These are phyloP conservation scores for Malassezia sympodialis DNA, from an alignment of 1,284 basidiomycete genomes.

Conservation along the genomic window DNA sequence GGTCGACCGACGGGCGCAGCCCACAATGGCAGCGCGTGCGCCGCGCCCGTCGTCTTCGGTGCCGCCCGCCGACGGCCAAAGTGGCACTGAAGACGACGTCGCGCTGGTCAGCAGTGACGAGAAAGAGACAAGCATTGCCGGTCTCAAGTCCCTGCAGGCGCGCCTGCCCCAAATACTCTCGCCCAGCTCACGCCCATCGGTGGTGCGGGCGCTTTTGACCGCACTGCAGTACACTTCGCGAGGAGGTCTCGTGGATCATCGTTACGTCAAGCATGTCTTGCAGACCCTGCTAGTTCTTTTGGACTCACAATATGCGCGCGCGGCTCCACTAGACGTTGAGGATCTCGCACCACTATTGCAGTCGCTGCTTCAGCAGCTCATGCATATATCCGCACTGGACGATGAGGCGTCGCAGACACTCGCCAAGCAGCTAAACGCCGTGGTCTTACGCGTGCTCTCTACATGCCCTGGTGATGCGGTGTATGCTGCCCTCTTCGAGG, in stretches of 20 bases:
- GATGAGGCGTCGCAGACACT: slow-evolving; percentile 58
- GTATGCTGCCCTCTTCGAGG: slow-evolving; percentile 71
- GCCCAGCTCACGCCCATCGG: neutral
- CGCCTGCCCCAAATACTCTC: neutral
- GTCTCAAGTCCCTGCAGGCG: slow-evolving; percentile 60
- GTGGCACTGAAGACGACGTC: slow-evolving; percentile 31
- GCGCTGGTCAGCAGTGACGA: slow-evolving; percentile 65
- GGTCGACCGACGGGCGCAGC: neutral
- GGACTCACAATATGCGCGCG: slow-evolving; percentile 1
- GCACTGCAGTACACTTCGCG: neutral
- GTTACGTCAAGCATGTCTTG: slow-evolving; percentile 41
- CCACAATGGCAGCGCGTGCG: neutral
- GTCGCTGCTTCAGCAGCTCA: slow-evolving; percentile 75
- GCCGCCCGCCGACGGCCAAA: slow-evolving; percentile 17
- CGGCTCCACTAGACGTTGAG: neutral
- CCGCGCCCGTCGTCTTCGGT: neutral
- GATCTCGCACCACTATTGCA: slow-evolving; percentile 53
- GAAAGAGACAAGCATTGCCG: slow-evolving; percentile 74
- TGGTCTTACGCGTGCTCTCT: slow-evolving; percentile 82
- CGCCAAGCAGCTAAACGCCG: slow-evolving; percentile 95
- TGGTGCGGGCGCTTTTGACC: neutral
- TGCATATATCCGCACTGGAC: slow-evolving; percentile 54
- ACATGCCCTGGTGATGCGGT: slow-evolving; percentile 82
- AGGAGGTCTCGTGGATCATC: slow-evolving; percentile 11
- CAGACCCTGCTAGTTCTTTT: slow-evolving; percentile 14